Base-by-base conservation (phyloP, 345 rosid species). In the Sonneratia alba region DNA sequence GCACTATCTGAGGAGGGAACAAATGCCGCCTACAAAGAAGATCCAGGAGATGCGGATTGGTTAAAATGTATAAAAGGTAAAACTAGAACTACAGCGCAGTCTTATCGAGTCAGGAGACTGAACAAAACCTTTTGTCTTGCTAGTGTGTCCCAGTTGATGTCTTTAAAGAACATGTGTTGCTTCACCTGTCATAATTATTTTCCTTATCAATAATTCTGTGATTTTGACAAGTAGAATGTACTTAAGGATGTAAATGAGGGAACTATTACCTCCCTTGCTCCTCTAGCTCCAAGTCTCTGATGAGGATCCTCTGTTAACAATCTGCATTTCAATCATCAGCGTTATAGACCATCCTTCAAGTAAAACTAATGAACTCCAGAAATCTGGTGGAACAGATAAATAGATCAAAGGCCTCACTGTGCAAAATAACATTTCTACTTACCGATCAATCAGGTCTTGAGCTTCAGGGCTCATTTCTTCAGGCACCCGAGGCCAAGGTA, bases 291-390 rank as follows among this genome's bases (percentile, higher is more conserved):
- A 78, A 96, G 99, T 85, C 99, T 96, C 83, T 80, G 90, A 80
- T 96, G 78, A 73, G 98, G 98, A 86, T 92, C 99, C 86, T 96
- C 99, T 1, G 97, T 92, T 80, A 96, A 83, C 68, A 96, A 84
- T 76, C 99, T 96, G 86, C 73, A 83, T 72, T 77, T 71, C 27
- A 45, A 68, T 36, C 24, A 70, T 38, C 66, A 48, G 27, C 7
- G 38, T 77, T n/a, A n/a, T 22, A 22, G 15, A 27, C n/a, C 49
- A 18, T 56, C 70, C n/a, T 1, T 43, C 49, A 18, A 48, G 36
- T n/a, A 7, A 34, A 42, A 68, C 14, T 14, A 12, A 68, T 42
- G 55, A 68, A 19, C 70, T n/a, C 16, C 24, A 14, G 6, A 67
- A 68, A 68, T 42, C 13, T 13, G 16, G 7, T n/a, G 1, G 4